Conservation (phyloP, 352 stramenopile species). For the Phytophthora sojae region DNA sequence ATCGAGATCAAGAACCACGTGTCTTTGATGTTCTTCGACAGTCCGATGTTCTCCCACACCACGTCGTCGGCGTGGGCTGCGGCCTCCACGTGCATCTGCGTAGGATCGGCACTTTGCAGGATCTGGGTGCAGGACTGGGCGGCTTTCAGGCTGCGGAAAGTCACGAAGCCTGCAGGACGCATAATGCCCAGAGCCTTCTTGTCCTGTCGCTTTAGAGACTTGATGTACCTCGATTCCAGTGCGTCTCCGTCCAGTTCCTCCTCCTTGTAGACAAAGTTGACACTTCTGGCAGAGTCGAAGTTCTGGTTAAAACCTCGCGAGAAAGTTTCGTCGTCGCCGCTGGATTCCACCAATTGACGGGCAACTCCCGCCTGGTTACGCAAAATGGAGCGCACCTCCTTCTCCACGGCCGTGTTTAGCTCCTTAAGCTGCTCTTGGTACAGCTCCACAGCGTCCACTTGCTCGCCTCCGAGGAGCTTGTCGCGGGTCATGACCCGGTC, state of each 20-base stretch:
- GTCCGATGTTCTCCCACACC: slow-evolving; percentile 83
- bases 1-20: slow-evolving; percentile 77
- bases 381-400: slow-evolving; percentile 75
- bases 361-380: slow-evolving; percentile 70
- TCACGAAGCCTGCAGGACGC: slow-evolving; percentile 80
- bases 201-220: slow-evolving; percentile 49
- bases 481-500: slow-evolving; percentile 60
- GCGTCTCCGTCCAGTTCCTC: slow-evolving; percentile 40
- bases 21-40: slow-evolving; percentile 78
- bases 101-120: slow-evolving; percentile 75
- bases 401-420: slow-evolving; percentile 79
- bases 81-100: slow-evolving; percentile 74
- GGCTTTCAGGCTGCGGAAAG: slow-evolving; percentile 77
- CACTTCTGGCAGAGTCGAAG: slow-evolving; percentile 31
- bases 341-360: slow-evolving; percentile 65
- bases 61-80: slow-evolving; percentile 73
- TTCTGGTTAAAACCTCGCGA: slow-evolving; percentile 26
- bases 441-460: slow-evolving; percentile 80
- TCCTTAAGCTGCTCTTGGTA: slow-evolving; percentile 72
- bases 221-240: slow-evolving; percentile 72
- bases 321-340: slow-evolving; percentile 41
- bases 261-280: slow-evolving; percentile 46
- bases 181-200: slow-evolving; percentile 66
- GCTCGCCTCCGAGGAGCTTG: slow-evolving; percentile 47
- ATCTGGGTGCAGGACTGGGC: slow-evolving; percentile 84